Base-by-base conservation (phyloP, 768 basidiomycete species). In the Russula ochroleuca region DNA sequence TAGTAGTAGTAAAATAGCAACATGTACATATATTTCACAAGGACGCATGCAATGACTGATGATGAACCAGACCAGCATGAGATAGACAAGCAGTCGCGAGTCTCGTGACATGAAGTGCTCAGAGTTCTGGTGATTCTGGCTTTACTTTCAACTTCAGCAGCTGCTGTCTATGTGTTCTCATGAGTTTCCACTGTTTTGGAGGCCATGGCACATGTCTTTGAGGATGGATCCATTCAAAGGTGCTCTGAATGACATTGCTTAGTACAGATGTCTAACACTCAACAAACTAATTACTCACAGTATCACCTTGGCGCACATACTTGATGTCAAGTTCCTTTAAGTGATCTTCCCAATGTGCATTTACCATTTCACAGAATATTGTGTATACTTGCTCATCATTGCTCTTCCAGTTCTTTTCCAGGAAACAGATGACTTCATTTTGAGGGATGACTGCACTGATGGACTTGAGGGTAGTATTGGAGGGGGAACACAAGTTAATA, bases 401-500 rank as follows among this genome's bases (percentile, higher is more conserved):
- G 38, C 17, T 7, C 63, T 56, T 65, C 56, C 61, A 66, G 8
- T 49, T 41, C 25, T 43, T 58, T 37, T 59, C 41, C 7, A 54
- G 15, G 1, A 64, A 23, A 8, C 35, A 2, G 14, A 13, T 19
- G 10, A 43, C 28, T 1, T 41, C 47, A 33, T 50, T 40, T 28
- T 17, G 21, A 23, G 59, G 14, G 14, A 50, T 11, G 45, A n/a
- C 23, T n/a, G 5, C 13, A 3, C 11, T 56, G 6, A 81, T 61
- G 0, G 62, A 59, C 59, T 64, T 59, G 3, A 68, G 64, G 52
- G 79, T 71, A 28, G 78, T 75, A 15, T 73, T 71, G 5, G 72
- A 72, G 38, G 79, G 72, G 37, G 77, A 62, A 38, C 81, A 72
- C 14, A 87, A 66, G 70, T 86, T 77, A 55, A 86, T 78, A 0